Evolutionary conservation across 768 basidiomycete species (phyloP), one percentile per base, ranked within the genome.

Genomic region (Saitozyma podzolica): DNA sequence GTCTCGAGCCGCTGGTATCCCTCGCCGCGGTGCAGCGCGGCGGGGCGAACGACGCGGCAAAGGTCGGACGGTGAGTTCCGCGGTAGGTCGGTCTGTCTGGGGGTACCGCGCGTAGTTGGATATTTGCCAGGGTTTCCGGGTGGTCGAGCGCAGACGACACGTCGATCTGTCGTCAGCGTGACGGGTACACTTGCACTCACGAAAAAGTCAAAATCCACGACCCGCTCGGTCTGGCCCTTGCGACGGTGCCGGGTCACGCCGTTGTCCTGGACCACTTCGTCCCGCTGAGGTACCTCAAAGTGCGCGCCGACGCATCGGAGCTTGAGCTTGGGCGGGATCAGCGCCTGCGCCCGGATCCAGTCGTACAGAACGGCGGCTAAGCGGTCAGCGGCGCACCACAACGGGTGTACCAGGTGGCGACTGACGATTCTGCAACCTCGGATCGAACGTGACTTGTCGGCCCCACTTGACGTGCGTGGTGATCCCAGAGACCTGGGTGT

Each of bases 351-450:
- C 20, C 89, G 83, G 16, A 91, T 80, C 77, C 89, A 91, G 60
- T 88, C 85, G 74, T 88, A 89, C 20, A 90, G 82, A 0, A 87
- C 86, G 69, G 88, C 87, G 50, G 88, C 87, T 88, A 61, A 19
- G 16, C 53, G 8, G 53, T 56, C 17, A 65, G 56, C 8, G 43
- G 17, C 54, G 19, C 29, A 5, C 9, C 40, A 50, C 7, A 49
- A 42, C 51, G 13, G 19, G 48, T 20, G 9, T 13, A 52, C 4
- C 50, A 51, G 29, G 29, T 29, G 50, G 41, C 8, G n/a, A 43
- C 66, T 42, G 50, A 66, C 70, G 67, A 53, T 69, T 59, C n/a
- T 58, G n/a, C 14, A 73, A 53, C 41, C 58, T 58, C 8, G 54
- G 56, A 62, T 73, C 72, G 11, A 45, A 58, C 9, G 59, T 51